phyloP scores from a whole-genome alignment of 805 yeast genomes.

The Kuraishia floccosa region DNA sequence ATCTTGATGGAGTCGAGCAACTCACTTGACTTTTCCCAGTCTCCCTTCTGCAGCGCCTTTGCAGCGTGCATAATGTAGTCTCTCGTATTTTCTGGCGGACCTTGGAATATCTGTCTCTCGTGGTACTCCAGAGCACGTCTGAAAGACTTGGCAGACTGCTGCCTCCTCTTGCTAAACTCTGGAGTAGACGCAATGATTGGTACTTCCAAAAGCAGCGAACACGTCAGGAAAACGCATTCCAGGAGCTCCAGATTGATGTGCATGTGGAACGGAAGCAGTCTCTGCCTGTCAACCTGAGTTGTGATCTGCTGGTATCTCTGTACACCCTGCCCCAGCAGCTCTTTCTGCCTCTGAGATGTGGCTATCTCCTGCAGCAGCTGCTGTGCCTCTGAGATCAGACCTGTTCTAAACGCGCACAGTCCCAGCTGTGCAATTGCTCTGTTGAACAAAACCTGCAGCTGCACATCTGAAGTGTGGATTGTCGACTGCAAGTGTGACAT shows the following conservation, averaged over 20 bases:
- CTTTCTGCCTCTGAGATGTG: conserved; percentile 77
- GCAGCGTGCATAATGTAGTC: conserved; percentile 93
- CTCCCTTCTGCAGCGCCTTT: conserved; percentile 75
- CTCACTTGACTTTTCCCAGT: conserved; percentile 73
- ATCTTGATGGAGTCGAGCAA: conserved; percentile 68
- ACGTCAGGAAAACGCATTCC: conserved; percentile 88
- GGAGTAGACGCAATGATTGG: conserved; percentile 77
- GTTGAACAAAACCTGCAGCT: conserved; percentile 86
- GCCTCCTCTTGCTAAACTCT: conserved; percentile 43
- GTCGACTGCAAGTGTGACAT: conserved; percentile 76
- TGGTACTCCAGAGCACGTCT: conserved; percentile 85
- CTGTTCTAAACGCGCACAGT: conserved; percentile 86
- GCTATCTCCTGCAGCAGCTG: conserved; percentile 83
- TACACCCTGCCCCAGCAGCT: conserved; percentile 86
- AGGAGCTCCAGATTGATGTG: conserved; percentile 93
- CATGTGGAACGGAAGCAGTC: conserved; percentile 94
- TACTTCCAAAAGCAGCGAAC: conserved; percentile 81
- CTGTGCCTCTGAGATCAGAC: conserved; percentile 77
- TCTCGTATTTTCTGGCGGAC: conserved; percentile 95
- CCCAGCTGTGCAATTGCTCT: conserved; percentile 95
- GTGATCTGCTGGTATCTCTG: conserved; percentile 47
- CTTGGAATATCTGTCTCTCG: conserved; percentile 90
- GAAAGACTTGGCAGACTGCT: conserved; percentile 61
- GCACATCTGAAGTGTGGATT: conserved; percentile 76
- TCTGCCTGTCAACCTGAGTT: conserved; percentile 48